Conservation (phyloP, 2,329 filamentous ascomycete species). For the Beauveria bassiana region DNA sequence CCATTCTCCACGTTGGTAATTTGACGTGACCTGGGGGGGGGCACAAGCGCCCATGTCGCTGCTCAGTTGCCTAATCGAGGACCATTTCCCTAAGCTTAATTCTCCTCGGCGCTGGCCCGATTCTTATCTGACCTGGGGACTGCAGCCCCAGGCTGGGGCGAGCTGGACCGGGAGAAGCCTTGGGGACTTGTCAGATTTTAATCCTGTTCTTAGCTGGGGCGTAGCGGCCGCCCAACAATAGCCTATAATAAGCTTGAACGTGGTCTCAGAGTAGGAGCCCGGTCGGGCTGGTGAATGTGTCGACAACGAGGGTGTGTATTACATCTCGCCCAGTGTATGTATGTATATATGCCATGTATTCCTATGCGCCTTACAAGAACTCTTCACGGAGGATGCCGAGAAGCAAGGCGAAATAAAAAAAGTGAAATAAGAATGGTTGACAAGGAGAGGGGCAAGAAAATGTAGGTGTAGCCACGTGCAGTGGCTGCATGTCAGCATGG, state of each 20-base stretch:
- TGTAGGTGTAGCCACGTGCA: background rate
- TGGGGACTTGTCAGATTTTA: slow-evolving; percentile 2
- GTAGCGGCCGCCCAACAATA: background rate
- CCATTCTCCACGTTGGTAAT: background rate
- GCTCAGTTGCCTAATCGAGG: background rate
- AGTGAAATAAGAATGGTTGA: background rate
- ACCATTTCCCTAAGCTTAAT: background rate
- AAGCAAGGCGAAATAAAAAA: background rate
- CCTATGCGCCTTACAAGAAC: background rate
- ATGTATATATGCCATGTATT: background rate
- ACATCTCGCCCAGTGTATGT: background rate
- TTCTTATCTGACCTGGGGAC: background rate
- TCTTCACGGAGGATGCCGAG: background rate
- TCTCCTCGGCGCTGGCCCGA: background rate
- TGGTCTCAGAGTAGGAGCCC: background rate
- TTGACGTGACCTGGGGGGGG: background rate
- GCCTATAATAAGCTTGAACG: background rate
- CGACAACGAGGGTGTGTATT: background rate
- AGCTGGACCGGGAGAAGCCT: background rate
- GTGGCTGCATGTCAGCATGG: background rate
- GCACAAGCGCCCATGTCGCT: background rate
- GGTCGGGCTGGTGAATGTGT: background rate
- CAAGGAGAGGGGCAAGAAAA: background rate
- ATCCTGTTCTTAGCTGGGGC: background rate
- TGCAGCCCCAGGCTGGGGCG: background rate